Conservation (phyloP, 2,329 filamentous ascomycete species). For the Herpotrichia juniperi region DNA sequence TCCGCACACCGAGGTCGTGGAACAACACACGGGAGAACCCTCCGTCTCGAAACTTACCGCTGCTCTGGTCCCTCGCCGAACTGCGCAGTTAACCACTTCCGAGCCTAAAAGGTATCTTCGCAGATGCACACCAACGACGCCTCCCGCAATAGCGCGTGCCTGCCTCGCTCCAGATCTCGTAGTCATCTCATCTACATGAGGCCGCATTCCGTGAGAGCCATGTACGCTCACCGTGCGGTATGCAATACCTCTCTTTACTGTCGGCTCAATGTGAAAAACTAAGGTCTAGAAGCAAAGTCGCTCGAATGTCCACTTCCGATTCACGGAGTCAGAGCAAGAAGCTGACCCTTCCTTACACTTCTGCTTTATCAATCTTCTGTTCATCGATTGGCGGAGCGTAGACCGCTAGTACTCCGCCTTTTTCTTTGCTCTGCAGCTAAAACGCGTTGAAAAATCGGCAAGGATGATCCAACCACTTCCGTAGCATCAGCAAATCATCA, state of each 20-base stretch:
- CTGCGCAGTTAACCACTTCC: not conserved
- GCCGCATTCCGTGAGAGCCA: not conserved
- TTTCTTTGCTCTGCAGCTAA: slow-evolving; percentile 1
- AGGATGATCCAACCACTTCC: not conserved
- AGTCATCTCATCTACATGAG: not conserved
- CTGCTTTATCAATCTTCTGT: not conserved
- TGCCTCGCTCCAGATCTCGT: not conserved
- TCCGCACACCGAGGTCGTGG: slow-evolving; percentile 16
- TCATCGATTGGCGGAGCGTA: not conserved
- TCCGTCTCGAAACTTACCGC: slow-evolving; percentile 1
- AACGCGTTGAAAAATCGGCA: slow-evolving; percentile 4
- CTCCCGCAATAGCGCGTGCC: not conserved
- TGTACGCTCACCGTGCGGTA: not conserved
- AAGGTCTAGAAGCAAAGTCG: not conserved
- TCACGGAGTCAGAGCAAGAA: not conserved
- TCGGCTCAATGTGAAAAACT: not conserved
- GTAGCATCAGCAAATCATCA: slow-evolving; percentile 1
- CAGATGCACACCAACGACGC: not conserved
- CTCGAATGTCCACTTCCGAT: not conserved
- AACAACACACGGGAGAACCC: slow-evolving; percentile 11
- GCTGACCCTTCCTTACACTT: not conserved
- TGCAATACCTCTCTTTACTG: not conserved
- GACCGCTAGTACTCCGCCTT: slow-evolving; percentile 1
- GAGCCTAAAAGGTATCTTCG: not conserved
- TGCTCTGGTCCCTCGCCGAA: not conserved